Conservation (phyloP, 257 asterid genomes). For the Fraxinus pennsylvanica region DNA sequence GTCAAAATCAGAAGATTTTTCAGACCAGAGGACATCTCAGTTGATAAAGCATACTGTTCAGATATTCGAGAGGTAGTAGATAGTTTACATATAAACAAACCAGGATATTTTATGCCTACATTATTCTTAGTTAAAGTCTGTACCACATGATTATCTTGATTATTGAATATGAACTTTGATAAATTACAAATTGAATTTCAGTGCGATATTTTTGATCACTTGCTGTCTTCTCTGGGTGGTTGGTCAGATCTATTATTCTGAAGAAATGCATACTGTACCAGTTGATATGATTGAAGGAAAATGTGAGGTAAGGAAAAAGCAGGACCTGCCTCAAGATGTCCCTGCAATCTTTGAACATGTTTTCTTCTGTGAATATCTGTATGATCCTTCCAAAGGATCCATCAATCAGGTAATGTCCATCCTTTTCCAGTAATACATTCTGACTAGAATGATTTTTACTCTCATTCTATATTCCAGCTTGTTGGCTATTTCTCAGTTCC, state of each 20-base stretch:
- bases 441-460: constrained; percentile 1
- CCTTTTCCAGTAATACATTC: constrained; percentile 1
- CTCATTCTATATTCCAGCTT: background rate
- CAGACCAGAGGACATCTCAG: constrained; percentile 84
- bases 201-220: constrained; percentile 18
- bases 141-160: constrained; percentile 8
- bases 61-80: constrained; percentile 82
- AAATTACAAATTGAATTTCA: background rate
- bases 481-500: constrained; percentile 19
- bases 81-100: constrained; percentile 12
- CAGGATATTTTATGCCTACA: background rate
- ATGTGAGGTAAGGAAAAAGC: constrained; percentile 83
- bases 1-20: constrained; percentile 77
- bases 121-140: constrained; percentile 10
- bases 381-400: constrained; percentile 81
- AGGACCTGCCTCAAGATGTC: constrained; percentile 67
- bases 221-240: constrained; percentile 26
- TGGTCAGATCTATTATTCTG: constrained; percentile 79
- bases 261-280: constrained; percentile 62
- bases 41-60: constrained; percentile 75
- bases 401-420: constrained; percentile 61
- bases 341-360: constrained; percentile 64
- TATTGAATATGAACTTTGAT: constrained; percentile 9
- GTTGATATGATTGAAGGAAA: constrained; percentile 67
- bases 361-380: constrained; percentile 82